These are phyloP conservation scores for Ramaria rubella DNA, from an alignment of 768 basidiomycete genomes.

Conservation along the genomic window DNA sequence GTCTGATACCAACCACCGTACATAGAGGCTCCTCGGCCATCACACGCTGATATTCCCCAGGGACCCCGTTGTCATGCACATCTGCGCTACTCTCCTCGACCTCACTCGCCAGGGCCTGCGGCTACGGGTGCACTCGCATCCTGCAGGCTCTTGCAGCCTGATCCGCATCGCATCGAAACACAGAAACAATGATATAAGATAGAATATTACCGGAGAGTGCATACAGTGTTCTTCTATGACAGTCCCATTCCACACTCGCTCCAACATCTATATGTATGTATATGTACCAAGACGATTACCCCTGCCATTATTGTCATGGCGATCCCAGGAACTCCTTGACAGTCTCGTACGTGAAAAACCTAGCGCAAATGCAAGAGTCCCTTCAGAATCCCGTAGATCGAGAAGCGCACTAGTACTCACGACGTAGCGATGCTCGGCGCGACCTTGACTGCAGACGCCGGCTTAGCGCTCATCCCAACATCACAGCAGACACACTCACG, in stretches of 20 bases:
- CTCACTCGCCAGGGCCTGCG: too few species aligned
- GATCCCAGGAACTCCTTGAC: constrained; percentile 41
- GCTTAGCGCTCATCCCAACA: constrained; percentile 2
- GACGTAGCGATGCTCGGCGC: constrained; percentile 84
- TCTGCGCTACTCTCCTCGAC: too few species aligned
- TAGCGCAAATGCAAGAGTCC: not conserved
- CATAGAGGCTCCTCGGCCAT: too few species aligned
- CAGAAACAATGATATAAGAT: not conserved
- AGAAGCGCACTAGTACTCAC: constrained; percentile 7
- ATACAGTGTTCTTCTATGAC: not conserved
- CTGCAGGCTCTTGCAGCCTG: too few species aligned
- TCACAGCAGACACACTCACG: constrained; percentile 42
- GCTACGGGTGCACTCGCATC: too few species aligned
- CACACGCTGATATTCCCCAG: too few species aligned
- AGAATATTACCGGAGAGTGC: not conserved
- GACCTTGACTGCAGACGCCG: constrained; percentile 61
- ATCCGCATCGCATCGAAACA: not conserved
- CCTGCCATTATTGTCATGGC: too few species aligned
- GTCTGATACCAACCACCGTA: too few species aligned
- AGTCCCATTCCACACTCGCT: not conserved
- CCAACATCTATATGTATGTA: not conserved
- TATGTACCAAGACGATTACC: not conserved
- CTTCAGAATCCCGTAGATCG: not conserved
- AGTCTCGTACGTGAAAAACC: constrained; percentile 76
- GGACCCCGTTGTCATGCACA: too few species aligned